Percentiles rank a stretch among this genome's conserved stretches.
Evolutionary conservation across 2,329 filamentous ascomycete genomes (phyloP).

Genomic region (Colletotrichum graminicola): DNA sequence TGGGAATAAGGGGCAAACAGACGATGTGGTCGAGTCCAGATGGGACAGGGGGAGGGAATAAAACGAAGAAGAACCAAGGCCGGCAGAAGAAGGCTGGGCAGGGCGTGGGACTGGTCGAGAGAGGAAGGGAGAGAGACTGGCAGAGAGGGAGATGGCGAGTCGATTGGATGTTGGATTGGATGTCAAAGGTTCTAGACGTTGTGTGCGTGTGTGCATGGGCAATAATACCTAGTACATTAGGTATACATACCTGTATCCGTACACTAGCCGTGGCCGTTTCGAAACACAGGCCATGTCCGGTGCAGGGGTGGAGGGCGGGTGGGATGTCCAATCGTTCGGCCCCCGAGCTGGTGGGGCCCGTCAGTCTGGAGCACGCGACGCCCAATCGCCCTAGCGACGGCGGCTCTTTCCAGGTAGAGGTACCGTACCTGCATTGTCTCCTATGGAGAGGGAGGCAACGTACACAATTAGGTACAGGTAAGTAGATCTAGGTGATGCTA

Average conservation of each 20-base stretch:
- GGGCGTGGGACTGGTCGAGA: constrained; percentile 1
- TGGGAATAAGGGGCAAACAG: not conserved
- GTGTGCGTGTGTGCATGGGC: not conserved
- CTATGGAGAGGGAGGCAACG: too few species aligned
- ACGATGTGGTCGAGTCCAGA: not conserved
- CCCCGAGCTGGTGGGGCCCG: constrained; percentile 30
- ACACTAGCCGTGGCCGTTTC: constrained; percentile 11
- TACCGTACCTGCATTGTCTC: not conserved
- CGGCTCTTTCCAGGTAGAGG: constrained; percentile 17
- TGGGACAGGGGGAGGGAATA: not conserved
- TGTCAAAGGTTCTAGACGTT: constrained; percentile 29
- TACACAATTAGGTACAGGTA: not conserved
- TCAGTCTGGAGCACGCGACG: constrained; percentile 38
- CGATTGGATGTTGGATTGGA: constrained; percentile 35
- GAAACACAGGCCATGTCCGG: constrained; percentile 40
- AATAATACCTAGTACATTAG: too few species aligned
- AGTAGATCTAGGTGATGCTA: too few species aligned
- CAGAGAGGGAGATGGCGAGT: constrained; percentile 12
- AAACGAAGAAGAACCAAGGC: not conserved
- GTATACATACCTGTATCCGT: not conserved
- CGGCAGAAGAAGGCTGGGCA: not conserved
- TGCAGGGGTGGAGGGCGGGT: constrained; percentile 21
- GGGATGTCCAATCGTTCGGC: constrained; percentile 32
- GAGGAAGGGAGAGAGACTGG: constrained; percentile 7
- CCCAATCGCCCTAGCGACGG: constrained; percentile 33